Evolutionary conservation across 805 yeast species (phyloP), one percentile per base, ranked within the genome.

Genomic region (Suhomyces pyralidae): DNA sequence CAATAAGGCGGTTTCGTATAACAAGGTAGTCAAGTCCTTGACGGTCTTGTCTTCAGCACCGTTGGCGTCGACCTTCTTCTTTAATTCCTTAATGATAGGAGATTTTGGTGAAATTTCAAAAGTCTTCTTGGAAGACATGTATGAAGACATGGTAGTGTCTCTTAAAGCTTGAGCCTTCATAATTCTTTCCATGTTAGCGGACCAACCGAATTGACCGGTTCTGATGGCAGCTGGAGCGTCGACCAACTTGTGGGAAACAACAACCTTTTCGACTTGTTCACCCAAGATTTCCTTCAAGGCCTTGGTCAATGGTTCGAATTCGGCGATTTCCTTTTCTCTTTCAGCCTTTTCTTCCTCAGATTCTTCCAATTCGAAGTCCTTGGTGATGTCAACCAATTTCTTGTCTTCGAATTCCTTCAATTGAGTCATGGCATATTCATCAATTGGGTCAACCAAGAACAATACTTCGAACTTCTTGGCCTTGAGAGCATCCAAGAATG

Each of bases 151-250:
- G 65, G 96, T 83, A 66, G 96, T 89, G 78, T 94, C 99, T 82
- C 98, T 91, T 69, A 94, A 82, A 66, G 99, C 99, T 83, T 94
- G 99, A 58, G 99, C 99, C 84, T 94, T 94, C 99, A 94, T 94
- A 84, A 94, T 94, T 88, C 99, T 93, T 84, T 94, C 99, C 99
- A 94, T 94, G 84, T 94, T 94, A 70, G 99, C 99, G 64, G 99
- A 94, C 99, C 99, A 94, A 76, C 99, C 99, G 77, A 94, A 94
- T 82, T 94, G 98, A 65, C 97, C 98, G 64, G 99, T 94, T 85
- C 99, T 91, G 75, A 94, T 94, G 66, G 99, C 99, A 76, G 99
- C 99, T 77, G 99, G 99, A 54, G 98, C 92, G 71, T 92, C 97
- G 67, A 92, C 90, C 71, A 94, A 85, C 80, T 90, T 91, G 81